phyloP scores from a whole-genome alignment of 331 rosid genomes.

The Malus hybrid region DNA sequence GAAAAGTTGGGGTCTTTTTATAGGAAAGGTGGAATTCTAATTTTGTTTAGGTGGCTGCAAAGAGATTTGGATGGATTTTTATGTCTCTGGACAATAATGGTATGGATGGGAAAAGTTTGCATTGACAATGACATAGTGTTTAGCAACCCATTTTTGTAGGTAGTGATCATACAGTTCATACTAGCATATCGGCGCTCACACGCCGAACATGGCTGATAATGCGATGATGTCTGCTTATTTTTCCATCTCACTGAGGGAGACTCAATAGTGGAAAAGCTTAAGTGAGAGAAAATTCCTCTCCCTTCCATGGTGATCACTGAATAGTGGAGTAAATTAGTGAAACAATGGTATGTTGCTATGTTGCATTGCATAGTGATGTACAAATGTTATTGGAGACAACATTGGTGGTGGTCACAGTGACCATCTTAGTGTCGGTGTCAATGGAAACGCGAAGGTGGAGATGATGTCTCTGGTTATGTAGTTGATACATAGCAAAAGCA shows the following conservation, averaged over 20 bases:
- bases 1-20: neutral
- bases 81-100: neutral
- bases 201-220: neutral
- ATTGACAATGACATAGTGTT: neutral
- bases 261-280: neutral
- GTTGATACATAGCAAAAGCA: neutral
- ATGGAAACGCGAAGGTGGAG: neutral
- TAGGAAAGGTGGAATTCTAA: neutral
- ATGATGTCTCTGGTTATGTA: neutral
- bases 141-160: neutral
- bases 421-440: neutral
- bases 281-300: neutral
- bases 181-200: neutral
- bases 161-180: neutral
- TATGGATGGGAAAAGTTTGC: neutral
- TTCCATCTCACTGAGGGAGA: neutral
- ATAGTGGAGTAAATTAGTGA: neutral
- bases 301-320: neutral
- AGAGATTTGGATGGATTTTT: neutral
- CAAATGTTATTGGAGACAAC: neutral
- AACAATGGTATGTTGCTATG: neutral
- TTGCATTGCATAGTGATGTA: neutral
- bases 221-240: neutral
- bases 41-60: neutral
- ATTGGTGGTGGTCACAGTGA: neutral